Evolutionary conservation across 176 grass and related monocot genomes (phyloP).

Genomic region (Themeda triandra): DNA sequence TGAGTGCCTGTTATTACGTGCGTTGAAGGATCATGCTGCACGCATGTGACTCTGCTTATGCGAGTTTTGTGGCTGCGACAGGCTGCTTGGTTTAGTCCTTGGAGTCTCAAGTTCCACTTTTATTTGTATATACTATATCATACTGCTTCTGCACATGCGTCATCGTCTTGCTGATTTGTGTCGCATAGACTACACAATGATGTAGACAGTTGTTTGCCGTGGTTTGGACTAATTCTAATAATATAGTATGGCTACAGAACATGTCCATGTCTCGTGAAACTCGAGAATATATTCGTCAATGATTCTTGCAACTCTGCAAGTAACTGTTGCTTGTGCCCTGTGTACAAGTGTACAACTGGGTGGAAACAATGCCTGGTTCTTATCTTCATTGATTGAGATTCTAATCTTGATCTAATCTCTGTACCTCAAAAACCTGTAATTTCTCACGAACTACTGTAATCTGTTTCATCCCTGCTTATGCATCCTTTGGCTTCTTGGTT

Average conservation of each 20-base stretch:
- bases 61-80: background rate
- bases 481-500: conserved; percentile 39
- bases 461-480: background rate
- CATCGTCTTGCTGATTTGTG: background rate
- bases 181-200: background rate
- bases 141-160: background rate
- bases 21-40: background rate
- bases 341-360: conserved; percentile 25
- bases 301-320: background rate
- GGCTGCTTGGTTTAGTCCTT: background rate
- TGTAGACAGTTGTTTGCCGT: background rate
- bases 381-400: background rate
- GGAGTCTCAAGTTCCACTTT: background rate
- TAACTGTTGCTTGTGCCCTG: background rate
- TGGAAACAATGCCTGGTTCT: background rate
- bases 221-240: background rate
- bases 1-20: background rate
- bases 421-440: background rate
- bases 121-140: background rate
- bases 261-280: no score
- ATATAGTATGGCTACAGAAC: background rate
- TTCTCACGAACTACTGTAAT: background rate
- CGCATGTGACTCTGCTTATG: background rate
- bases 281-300: background rate
- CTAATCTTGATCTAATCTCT: background rate